Percentiles rank a stretch among this genome's conserved stretches.
These are phyloP conservation scores for Tetracladium marchalianum DNA, from an alignment of 495 filamentous ascomycete species.

Conservation along the genomic window DNA sequence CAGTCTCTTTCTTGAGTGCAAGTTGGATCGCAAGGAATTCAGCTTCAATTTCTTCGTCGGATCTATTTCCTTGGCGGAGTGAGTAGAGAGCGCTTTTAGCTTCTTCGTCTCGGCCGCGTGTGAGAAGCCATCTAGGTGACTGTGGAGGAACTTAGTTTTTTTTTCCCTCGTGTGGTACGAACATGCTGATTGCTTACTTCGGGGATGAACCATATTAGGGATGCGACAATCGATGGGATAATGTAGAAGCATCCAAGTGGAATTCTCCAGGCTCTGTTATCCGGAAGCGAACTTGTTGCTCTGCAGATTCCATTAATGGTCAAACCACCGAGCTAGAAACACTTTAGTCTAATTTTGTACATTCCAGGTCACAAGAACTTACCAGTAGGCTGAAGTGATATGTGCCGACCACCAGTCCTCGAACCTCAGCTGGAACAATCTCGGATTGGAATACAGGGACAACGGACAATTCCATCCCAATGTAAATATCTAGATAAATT, in stretches of 20 bases:
- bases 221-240: slow-evolving; percentile 23
- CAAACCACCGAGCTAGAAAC: slow-evolving; percentile 18
- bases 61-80: slow-evolving; percentile 6
- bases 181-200: slow-evolving; percentile 28
- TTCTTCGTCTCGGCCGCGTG: slow-evolving; percentile 20
- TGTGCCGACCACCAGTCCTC: slow-evolving; percentile 11
- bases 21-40: slow-evolving; percentile 10
- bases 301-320: slow-evolving; percentile 23
- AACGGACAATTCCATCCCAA: slow-evolving; percentile 29
- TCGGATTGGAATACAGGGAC: slow-evolving; percentile 19
- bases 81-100: slow-evolving; percentile 15
- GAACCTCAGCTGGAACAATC: slow-evolving; percentile 9
- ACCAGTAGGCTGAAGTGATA: slow-evolving; percentile 16
- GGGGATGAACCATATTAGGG: slow-evolving; percentile 29
- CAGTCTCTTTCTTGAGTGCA: slow-evolving; percentile 6
- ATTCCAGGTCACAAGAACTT: too few species aligned
- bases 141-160: not conserved
- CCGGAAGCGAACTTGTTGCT: slow-evolving; percentile 18
- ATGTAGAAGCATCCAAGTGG: slow-evolving; percentile 42
- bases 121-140: slow-evolving; percentile 26
- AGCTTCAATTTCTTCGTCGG: slow-evolving; percentile 3
- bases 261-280: slow-evolving; percentile 39
- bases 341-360: too few species aligned
- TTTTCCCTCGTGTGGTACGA: slow-evolving; percentile 1
- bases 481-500: slow-evolving; percentile 19